Evolutionary conservation across 345 rosid species (phyloP), one percentile per base, ranked within the genome.

Genomic region (Lumnitzera racemosa): DNA sequence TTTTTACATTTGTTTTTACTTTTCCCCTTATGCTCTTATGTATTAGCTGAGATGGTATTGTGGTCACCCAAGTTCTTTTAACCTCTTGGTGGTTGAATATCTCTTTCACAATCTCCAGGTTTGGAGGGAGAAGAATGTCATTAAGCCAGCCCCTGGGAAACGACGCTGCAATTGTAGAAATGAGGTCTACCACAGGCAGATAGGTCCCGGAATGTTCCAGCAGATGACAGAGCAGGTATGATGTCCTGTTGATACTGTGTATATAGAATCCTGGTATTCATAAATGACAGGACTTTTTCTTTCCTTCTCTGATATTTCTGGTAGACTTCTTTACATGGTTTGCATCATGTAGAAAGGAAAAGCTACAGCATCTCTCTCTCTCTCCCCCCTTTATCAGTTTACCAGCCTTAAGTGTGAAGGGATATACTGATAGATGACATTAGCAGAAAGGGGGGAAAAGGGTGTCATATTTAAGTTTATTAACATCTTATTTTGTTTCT

Each of bases 171-270:
- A 95, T 72, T 95, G 99, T 73, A 88, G 96, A 78, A 90, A 95
- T 74, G 96, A 95, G 78, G 94, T 95, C 61, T 90, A 90, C 61
- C 99, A 90, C 78, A 87, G 77, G 76, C 99, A 95, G 81, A 86
- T 95, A 72, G 99, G 97, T 74, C 99, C 99, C 6, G 97, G 99
- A 61, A 95, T 95, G 97, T 95, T 88, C 77, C 99, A 95, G 68
- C 99, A 95, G 76, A 95, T 90, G 97, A 90, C 97, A 25, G 96
- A 95, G 64, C 87, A 86, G 97, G 99, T 89, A 70, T 49, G 49
- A n/a, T 53, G 46, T 27, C 29, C 20, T 49, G 53, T 24, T 24
- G 15, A 27, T 24, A 41, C 46, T 27, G 46, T 41, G 56, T 16
- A 55, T n/a, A 43, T 41, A 9, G 15, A 3, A 16, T 14, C 23